Conservation (phyloP, 208 protist species). For the Trypanosoma vivax region DNA sequence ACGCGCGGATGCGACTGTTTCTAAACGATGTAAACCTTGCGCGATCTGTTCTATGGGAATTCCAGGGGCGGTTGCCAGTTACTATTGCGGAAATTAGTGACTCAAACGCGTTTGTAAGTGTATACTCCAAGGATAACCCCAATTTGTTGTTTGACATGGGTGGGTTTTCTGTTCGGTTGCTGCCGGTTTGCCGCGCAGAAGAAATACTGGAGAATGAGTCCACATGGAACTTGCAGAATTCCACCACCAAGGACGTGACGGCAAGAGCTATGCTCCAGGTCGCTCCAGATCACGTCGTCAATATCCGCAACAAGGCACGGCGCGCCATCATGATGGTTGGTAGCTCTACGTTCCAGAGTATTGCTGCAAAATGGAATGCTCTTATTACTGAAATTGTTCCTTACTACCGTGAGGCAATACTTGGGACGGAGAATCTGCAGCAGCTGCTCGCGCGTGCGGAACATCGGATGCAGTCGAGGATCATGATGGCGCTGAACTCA, state of each 20-base stretch:
- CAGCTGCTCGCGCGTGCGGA: slow-evolving; percentile 99
- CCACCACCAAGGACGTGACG: slow-evolving; percentile 98
- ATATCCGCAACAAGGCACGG: slow-evolving; percentile 98
- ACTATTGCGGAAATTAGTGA: slow-evolving; percentile 96
- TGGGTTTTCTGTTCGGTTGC: slow-evolving; percentile 98
- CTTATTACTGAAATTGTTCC: slow-evolving; percentile 99
- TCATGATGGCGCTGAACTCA: slow-evolving; percentile 99
- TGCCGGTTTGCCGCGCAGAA: slow-evolving; percentile 86
- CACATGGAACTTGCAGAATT: slow-evolving; percentile 99
- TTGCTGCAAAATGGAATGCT: slow-evolving; percentile 99
- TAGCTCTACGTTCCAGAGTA: slow-evolving; percentile 99
- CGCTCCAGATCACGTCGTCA: slow-evolving; percentile 89
- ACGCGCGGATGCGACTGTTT: slow-evolving; percentile 99
- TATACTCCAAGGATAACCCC: slow-evolving; percentile 99
- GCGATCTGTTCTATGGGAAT: slow-evolving; percentile 99
- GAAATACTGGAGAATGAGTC: slow-evolving; percentile 95
- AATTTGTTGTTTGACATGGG: slow-evolving; percentile 99
- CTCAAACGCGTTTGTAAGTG: slow-evolving; percentile 97
- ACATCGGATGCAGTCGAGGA: slow-evolving; percentile 99
- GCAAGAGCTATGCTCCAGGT: slow-evolving; percentile 99
- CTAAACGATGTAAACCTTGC: slow-evolving; percentile 99
- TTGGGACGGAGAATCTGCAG: slow-evolving; percentile 96
- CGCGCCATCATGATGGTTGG: slow-evolving; percentile 99
- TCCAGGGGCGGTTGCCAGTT: slow-evolving; percentile 97
- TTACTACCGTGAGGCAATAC: slow-evolving; percentile 99